These are phyloP conservation scores for Tolypocladium inflatum DNA, from an alignment of 2,329 filamentous ascomycete species.

Conservation along the genomic window DNA sequence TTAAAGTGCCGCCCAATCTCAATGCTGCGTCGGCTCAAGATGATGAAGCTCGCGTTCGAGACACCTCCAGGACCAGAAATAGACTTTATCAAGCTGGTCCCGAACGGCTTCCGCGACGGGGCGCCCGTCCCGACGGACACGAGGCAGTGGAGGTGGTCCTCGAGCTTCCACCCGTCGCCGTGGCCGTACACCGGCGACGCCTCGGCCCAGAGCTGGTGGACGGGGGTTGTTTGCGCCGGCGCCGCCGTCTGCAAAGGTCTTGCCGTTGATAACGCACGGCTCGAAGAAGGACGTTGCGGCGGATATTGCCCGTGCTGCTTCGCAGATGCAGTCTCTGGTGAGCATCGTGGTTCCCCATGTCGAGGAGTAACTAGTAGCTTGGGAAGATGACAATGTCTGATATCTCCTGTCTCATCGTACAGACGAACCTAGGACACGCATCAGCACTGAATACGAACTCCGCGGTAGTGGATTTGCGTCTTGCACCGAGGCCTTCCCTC, in stretches of 20 bases:
- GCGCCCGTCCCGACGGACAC: constrained; percentile 3
- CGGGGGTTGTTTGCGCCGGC: constrained; percentile 3
- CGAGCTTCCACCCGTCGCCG: background rate
- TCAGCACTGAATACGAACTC: background rate
- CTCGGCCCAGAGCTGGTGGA: background rate
- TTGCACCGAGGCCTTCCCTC: background rate
- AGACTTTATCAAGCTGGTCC: background rate
- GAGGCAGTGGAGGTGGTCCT: constrained; percentile 1
- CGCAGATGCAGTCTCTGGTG: constrained; percentile 1
- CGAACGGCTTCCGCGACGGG: constrained; percentile 1
- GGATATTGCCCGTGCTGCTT: constrained; percentile 8
- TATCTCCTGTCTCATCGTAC: background rate
- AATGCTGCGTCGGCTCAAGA: background rate
- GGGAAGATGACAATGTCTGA: background rate
- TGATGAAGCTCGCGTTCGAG: background rate
- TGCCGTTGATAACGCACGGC: constrained; percentile 1
- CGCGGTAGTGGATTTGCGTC: background rate
- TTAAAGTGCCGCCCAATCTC: background rate
- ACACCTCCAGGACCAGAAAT: background rate
- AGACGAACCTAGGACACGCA: background rate
- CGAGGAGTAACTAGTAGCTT: background rate
- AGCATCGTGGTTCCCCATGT: background rate
- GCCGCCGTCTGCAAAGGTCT: background rate
- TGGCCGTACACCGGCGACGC: background rate
- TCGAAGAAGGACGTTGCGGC: constrained; percentile 9